Evolutionary conservation across 208 protist genomes (phyloP).

Genomic region (Endotrypanum monterogeii): DNA sequence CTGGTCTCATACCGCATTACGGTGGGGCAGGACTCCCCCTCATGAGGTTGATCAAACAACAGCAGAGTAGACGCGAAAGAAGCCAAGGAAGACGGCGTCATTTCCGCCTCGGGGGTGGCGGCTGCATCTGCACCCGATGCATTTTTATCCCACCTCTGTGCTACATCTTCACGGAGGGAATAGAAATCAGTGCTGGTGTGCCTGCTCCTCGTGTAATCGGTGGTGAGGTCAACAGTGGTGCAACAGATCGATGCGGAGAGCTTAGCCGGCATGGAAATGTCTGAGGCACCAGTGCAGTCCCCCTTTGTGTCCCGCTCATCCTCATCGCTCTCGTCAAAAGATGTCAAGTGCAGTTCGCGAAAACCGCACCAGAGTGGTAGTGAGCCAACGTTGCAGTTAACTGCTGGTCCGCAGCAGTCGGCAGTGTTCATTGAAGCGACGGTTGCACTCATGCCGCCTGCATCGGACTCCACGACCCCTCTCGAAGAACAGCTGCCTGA

Average conservation of each 20-base stretch:
- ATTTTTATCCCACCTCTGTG: background rate
- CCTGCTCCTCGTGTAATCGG: background rate
- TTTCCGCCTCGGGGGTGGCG: background rate
- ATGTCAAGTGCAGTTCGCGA: conserved; percentile 2
- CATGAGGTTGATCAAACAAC: background rate
- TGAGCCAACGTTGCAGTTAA: background rate
- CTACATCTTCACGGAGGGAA: background rate
- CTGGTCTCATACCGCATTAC: background rate
- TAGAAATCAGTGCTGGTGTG: background rate
- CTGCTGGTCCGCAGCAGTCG: background rate
- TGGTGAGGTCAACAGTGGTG: background rate
- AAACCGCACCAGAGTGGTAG: conserved; percentile 15
- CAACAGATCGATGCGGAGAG: background rate
- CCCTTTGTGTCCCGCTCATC: conserved; percentile 1
- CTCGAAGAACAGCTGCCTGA: background rate
- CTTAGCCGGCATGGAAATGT: background rate
- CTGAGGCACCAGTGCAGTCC: background rate
- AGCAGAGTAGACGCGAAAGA: background rate
- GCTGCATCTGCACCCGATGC: background rate
- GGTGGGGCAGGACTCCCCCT: background rate
- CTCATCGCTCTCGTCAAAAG: conserved; percentile 1
- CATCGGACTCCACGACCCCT: background rate
- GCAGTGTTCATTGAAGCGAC: background rate
- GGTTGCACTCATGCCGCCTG: background rate
- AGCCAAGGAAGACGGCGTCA: background rate